Base-by-base conservation (phyloP, 345 rosid genomes). In the Reutealis trisperma region DNA sequence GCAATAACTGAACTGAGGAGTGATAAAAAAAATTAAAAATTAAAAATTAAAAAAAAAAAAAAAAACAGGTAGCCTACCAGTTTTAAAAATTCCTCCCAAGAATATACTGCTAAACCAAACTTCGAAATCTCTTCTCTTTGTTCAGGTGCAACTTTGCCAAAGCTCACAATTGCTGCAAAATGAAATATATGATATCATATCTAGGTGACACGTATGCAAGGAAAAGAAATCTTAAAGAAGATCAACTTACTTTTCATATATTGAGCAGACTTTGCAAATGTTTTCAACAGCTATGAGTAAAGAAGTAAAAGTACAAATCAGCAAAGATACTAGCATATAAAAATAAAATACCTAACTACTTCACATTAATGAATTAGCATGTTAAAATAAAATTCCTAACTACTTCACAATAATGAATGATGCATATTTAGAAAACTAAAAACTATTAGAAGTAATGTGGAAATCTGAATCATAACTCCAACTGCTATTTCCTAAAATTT, bases 91-190 rank as follows among this genome's bases (percentile, higher is more conserved):
- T 90, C 92, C 25, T 92, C 90, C 98, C 98, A 96, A 70, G 96
- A 78, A 82, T 94, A 91, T 52, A 84, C 84, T 30, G 82, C 80
- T 81, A 92, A 75, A 51, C 92, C 93, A 79, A 72, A 82, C 79
- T 83, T 88, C 79, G 86, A 88, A 80, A 87, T 88, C 78, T 87
- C 91, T 80, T 81, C 90, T 81, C 77, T 89, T 78, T 96, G 90
- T 73, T 83, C 88, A 59, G 80, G 75, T 73, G 93, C 82, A 78
- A 92, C 84, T 86, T 86, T 90, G 72, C 98, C 97, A 83, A 96
- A 94, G 85, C 99, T 96, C 82, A 96, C 97, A 80, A 96, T 86
- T 85, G 94, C 99, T 94, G 83, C 88, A 83, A 6, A 67, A 63
- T 21, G 61, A 80, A 66, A 49, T 59, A 70, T n/a, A 74, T 65